Conservation (phyloP, 2,329 filamentous ascomycete genomes). For the Pseudocercospora fuligena region DNA sequence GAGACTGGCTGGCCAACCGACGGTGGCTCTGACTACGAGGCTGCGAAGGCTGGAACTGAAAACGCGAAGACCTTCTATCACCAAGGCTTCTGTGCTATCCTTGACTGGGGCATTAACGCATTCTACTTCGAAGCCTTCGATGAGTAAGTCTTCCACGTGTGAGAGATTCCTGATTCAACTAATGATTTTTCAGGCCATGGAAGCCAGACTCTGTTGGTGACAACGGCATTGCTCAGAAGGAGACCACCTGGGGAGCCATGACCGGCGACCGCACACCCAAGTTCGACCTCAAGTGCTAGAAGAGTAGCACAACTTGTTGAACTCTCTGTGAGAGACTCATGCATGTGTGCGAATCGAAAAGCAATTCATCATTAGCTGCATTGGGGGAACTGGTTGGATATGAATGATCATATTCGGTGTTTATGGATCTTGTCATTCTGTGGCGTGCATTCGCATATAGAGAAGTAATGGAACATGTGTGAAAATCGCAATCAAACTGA, state of each 20-base stretch:
- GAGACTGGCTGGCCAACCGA: slow-evolving; percentile 71
- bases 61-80: slow-evolving; percentile 67
- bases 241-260: slow-evolving; percentile 74
- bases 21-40: slow-evolving; percentile 65
- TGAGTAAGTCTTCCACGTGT: slow-evolving; percentile 49
- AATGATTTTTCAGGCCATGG: slow-evolving; percentile 50
- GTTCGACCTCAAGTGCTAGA: slow-evolving; percentile 31
- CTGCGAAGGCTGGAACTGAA: slow-evolving; percentile 62
- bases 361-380: slow-evolving; percentile 9
- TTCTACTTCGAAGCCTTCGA: slow-evolving; percentile 78
- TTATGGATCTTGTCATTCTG: slow-evolving; percentile 7
- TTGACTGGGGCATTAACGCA: slow-evolving; percentile 69
- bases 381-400: slow-evolving; percentile 7
- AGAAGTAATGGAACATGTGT: slow-evolving; percentile 14
- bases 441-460: slow-evolving; percentile 8
- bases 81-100: slow-evolving; percentile 65
- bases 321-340: slow-evolving; percentile 7
- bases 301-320: neutral
- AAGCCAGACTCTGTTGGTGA: slow-evolving; percentile 69
- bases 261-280: slow-evolving; percentile 45
- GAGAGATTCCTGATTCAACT: neutral
- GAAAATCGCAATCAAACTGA: neutral
- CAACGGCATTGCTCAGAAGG: slow-evolving; percentile 63
- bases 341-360: slow-evolving; percentile 9
- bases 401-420: slow-evolving; percentile 10